Evolutionary conservation across 202 grass and related monocot species (phyloP), one percentile per base, ranked within the genome.

Genomic region (Brachypodium distachyon): DNA sequence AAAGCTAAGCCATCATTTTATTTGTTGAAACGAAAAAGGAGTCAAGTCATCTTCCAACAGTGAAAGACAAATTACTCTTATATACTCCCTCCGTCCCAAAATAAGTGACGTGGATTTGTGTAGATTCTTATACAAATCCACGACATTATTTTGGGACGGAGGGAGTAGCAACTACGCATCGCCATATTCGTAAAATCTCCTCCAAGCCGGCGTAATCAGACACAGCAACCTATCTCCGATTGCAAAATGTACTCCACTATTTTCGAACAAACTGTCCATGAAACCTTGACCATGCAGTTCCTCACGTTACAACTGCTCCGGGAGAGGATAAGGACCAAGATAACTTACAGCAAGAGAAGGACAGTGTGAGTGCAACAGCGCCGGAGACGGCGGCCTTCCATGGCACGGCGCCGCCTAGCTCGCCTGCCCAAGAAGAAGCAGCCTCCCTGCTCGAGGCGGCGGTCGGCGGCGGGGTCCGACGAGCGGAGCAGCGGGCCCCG

Each of bases 301-400:
- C 57, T 17, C n/a, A n/a, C n/a, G n/a, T n/a, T 60, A 17, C 40
- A 27, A 13, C 39, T 71, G 7, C 29, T 50, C 0, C 0, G 12
- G 0, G 4, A 17, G 4, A 22, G 25, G 9, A 21, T n/a, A 29
- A 50, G 59, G 41, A 12, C 0, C 4, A 10, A 41, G 25, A 18
- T 13, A 49, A 31, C 83, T 82, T 77, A 87, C 84, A 82, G 40
- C 57, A 82, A 17, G 73, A 48, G 39, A 87, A 77, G 66, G 72
- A 87, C 1, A 77, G 12, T 56, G 73, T 37, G 57, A 87, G 18
- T 4, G 79, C 79, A 1, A 87, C 49, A 23, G 67, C 40, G 49
- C 57, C 41, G 58, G 65, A 72, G 48, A 73, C 49, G 4, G 67
- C 14, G n/a, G 73, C 66, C 49, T 82, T 82, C 84, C 84, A 82